Percentiles rank a stretch among this genome's conserved stretches.
Evolutionary conservation across 208 protist species (phyloP).

Genomic region (Angomonas deanei): DNA sequence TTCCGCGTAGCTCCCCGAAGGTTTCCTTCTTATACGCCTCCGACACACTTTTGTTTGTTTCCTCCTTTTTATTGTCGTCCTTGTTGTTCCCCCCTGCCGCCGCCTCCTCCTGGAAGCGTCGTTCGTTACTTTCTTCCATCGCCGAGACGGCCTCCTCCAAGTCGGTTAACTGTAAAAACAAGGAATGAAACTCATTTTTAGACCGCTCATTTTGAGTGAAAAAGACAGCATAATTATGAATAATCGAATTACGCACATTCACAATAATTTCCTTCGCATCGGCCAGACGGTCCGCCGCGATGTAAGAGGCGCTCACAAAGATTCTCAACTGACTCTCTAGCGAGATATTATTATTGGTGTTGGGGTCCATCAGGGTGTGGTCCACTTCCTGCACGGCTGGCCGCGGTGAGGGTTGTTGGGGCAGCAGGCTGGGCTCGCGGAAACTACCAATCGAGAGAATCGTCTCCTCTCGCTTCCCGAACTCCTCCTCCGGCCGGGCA

Average conservation of each 20-base stretch:
- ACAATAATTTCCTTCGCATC: constrained; percentile 48
- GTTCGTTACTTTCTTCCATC: constrained; percentile 36
- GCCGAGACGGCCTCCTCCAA: constrained; percentile 78
- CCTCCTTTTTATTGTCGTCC: constrained; percentile 5
- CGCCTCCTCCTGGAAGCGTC: neutral
- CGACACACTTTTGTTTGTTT: too few relatives aligned
- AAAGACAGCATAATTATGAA: constrained; percentile 65
- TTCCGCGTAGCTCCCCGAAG: constrained; percentile 13
- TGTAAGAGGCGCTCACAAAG: constrained; percentile 47
- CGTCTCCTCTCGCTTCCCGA: neutral
- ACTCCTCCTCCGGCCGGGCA: too few relatives aligned
- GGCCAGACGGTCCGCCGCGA: constrained; percentile 45
- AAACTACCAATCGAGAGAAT: neutral
- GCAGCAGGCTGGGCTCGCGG: neutral
- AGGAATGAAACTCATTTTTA: constrained; percentile 66
- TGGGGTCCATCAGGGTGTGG: neutral
- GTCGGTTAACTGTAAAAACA: constrained; percentile 83
- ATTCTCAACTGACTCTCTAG: constrained; percentile 50
- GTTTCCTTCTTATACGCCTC: constrained; percentile 3
- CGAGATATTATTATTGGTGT: neutral
- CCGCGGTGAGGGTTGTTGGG: neutral
- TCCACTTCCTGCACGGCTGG: neutral
- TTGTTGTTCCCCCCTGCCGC: constrained; percentile 9
- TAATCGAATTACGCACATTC: constrained; percentile 37
- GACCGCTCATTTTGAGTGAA: constrained; percentile 63